phyloP scores from a whole-genome alignment of 192 early-diverging fungal genomes.

The Umbelopsis ramanniana region DNA sequence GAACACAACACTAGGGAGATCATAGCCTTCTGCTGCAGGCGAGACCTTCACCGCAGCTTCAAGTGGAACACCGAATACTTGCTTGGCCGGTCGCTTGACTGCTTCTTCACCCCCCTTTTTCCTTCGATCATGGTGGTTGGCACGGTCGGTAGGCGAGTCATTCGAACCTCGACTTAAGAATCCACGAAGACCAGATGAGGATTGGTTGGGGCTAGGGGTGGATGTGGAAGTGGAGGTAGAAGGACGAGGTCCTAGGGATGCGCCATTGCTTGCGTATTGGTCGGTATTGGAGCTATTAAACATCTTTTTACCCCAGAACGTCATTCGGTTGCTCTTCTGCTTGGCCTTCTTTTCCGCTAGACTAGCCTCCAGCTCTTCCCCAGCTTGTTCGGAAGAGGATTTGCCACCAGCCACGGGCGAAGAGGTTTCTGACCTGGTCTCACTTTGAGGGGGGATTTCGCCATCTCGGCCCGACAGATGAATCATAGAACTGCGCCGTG shows the following conservation, averaged over 20 bases:
- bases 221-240: constrained; percentile 24
- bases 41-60: constrained; percentile 78
- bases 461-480: constrained; percentile 17
- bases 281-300: constrained; percentile 9
- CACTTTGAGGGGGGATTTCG: background rate
- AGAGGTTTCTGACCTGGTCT: constrained; percentile 2
- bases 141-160: constrained; percentile 15
- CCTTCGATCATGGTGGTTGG: constrained; percentile 24
- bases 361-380: background rate
- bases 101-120: background rate
- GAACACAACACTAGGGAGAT: constrained; percentile 90
- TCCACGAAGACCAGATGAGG: constrained; percentile 19
- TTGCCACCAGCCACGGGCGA: constrained; percentile 10
- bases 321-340: constrained; percentile 38
- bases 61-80: constrained; percentile 86
- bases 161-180: constrained; percentile 28
- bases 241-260: background rate
- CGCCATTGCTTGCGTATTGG: background rate
- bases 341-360: constrained; percentile 32
- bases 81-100: constrained; percentile 25
- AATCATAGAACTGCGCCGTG: constrained; percentile 35
- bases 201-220: constrained; percentile 1
- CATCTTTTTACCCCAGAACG: constrained; percentile 46
- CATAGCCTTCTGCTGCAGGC: constrained; percentile 73
- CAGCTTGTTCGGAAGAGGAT: background rate